Base-by-base conservation (phyloP, 805 yeast genomes). In the Metschnikowia amazonensis region DNA sequence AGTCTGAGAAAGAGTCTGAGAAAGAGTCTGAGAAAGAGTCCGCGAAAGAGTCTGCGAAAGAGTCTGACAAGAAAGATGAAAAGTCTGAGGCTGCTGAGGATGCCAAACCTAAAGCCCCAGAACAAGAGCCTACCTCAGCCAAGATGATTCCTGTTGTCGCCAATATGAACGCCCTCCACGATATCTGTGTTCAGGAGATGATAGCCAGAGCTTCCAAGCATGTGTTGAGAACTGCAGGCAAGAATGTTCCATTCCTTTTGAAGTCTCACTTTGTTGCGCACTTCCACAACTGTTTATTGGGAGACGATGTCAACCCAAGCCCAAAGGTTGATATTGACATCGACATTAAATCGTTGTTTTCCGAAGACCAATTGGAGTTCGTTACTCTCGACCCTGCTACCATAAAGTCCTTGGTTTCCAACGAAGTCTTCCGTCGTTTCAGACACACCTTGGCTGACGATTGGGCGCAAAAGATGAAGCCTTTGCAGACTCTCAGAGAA, bases 131-230 rank as follows among this genome's bases (percentile, higher is more conserved):
- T 34, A 59, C 72, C 5, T 53, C 59, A 36, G 72, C 75, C 13
- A 67, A 70, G 44, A 68, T 75, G 48, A 66, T 68, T 38, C 76
- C 80, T 13, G 60, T 58, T 20, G 50, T 61, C 32, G 70, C 77
- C 11, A 66, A 74, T 51, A 69, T 78, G 49, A 56, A 66, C 5
- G 69, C 81, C n/a, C 69, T 86, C 39, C 64, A 72, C 45, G 60
- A 56, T 11, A 63, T 82, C 32, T 63, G 81, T 25, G 62, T 69
- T 34, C 79, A 74, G 45, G 98, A 90, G 65, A 83, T 90, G 71
- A 64, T 90, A 56, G 78, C 92, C 20, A 83, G 99, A 67, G 79
- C 87, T 23, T 65, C 79, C 41, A 92, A 92, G 69, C 95, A 89
- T 58, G 62, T 83, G 36, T 66, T 90, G 57, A 81, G 89, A 60